Percentiles rank a stretch among this genome's conserved stretches.
Conservation (phyloP, 2,329 filamentous ascomycete genomes). For the Calonectria hawksworthii region DNA sequence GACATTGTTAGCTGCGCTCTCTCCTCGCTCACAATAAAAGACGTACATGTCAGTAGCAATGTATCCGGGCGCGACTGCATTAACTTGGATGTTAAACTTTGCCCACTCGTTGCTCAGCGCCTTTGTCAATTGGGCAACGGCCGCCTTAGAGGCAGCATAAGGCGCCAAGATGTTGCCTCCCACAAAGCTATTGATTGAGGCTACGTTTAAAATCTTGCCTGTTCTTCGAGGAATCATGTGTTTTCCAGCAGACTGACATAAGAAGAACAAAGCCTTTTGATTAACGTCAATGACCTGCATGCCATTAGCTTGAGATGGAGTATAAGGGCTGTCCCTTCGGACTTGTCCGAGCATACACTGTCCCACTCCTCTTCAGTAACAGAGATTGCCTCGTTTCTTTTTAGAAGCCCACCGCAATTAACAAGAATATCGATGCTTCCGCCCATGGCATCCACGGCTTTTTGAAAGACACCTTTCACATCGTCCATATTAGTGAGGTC, state of each 20-base stretch:
- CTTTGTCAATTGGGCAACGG: slow-evolving; percentile 29
- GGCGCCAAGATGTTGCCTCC: slow-evolving; percentile 10
- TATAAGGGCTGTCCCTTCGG: too few species aligned
- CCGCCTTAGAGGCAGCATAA: slow-evolving; percentile 25
- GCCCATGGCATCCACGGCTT: slow-evolving; percentile 22
- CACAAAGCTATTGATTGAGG: slow-evolving; percentile 25
- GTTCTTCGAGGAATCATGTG: slow-evolving; percentile 22
- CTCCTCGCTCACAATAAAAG: neutral
- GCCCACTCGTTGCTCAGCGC: slow-evolving; percentile 30
- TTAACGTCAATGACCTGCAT: slow-evolving; percentile 25
- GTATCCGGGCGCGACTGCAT: slow-evolving; percentile 27
- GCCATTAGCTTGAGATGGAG: neutral
- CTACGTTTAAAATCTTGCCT: slow-evolving; percentile 30
- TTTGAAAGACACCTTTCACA: slow-evolving; percentile 22
- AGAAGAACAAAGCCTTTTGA: slow-evolving; percentile 21
- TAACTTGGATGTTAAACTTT: slow-evolving; percentile 30
- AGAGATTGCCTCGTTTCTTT: neutral
- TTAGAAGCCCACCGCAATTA: slow-evolving; percentile 28
- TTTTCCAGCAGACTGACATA: slow-evolving; percentile 25
- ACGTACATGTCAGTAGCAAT: slow-evolving; percentile 28
- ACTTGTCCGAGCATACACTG: neutral
- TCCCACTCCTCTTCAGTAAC: slow-evolving; percentile 26
- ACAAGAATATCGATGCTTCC: slow-evolving; percentile 26
- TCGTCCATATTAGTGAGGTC: slow-evolving; percentile 22
- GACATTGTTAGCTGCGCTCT: neutral